Evolutionary conservation across 768 basidiomycete genomes (phyloP).

Genomic region (Phanerodontia chrysosporium): DNA sequence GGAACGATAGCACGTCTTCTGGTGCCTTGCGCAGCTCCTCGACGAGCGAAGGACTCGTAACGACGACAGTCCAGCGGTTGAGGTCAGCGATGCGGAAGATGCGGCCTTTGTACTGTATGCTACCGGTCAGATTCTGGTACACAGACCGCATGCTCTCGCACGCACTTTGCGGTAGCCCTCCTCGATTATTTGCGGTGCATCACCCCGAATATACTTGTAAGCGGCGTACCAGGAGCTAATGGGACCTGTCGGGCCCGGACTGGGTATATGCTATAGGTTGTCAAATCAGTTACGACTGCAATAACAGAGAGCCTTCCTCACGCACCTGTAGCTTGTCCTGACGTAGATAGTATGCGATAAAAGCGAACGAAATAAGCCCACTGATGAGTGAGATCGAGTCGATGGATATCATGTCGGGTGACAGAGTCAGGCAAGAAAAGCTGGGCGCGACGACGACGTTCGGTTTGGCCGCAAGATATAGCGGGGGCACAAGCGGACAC

Average conservation of each 20-base stretch:
- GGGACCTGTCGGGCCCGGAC: neutral
- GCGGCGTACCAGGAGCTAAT: neutral
- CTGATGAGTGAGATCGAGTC: neutral
- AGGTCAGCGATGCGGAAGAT: slow-evolving; percentile 30
- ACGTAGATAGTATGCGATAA: neutral
- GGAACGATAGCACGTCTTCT: slow-evolving; percentile 34
- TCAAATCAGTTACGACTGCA: neutral
- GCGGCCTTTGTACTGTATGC: slow-evolving; percentile 21
- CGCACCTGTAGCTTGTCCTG: neutral
- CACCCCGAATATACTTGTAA: neutral
- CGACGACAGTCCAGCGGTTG: slow-evolving; percentile 37
- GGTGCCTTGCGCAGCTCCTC: slow-evolving; percentile 39
- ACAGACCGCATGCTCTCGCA: neutral
- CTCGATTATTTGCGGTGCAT: neutral
- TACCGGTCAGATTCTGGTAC: neutral
- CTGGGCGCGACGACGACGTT: too few species aligned
- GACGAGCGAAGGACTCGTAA: slow-evolving; percentile 26
- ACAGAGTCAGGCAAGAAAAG: too few species aligned
- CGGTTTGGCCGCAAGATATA: too few species aligned
- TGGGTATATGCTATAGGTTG: neutral
- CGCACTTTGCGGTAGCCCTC: neutral
- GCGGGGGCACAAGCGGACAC: too few species aligned
- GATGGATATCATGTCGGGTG: neutral
- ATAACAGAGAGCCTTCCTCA: neutral
- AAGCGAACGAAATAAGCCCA: neutral